These are phyloP conservation scores for Anethum foeniculum DNA, from an alignment of 140 eudicot species.

Conservation along the genomic window DNA sequence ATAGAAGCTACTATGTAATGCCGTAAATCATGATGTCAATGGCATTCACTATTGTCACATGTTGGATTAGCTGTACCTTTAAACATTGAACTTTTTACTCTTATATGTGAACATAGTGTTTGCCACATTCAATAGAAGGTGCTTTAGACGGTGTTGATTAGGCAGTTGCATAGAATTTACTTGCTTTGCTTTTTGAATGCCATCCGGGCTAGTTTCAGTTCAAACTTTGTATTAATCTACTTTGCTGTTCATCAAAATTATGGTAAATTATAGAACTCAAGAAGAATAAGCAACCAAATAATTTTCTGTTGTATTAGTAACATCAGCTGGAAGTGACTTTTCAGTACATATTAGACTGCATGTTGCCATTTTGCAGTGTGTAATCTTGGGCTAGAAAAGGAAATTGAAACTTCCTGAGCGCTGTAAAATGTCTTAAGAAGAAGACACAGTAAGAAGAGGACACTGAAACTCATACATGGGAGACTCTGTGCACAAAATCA, in stretches of 20 bases:
- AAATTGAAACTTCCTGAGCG: background rate
- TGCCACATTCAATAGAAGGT: background rate
- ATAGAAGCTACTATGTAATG: constrained; percentile 26
- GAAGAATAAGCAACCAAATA: background rate
- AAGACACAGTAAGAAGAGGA: background rate
- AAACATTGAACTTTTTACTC: background rate
- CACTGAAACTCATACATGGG: background rate
- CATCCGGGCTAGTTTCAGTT: background rate
- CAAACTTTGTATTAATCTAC: background rate
- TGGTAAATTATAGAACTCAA: background rate
- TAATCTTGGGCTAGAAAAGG: background rate
- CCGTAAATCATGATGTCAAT: background rate
- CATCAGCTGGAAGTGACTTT: background rate
- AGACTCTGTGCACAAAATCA: background rate
- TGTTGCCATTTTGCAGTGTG: background rate
- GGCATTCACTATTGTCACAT: background rate
- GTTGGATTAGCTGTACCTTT: background rate
- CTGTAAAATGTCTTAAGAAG: background rate
- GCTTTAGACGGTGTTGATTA: background rate
- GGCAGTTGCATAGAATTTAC: background rate
- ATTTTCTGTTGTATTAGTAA: background rate
- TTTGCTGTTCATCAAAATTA: background rate
- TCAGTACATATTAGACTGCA: background rate
- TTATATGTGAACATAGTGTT: background rate
- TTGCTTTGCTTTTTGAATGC: background rate